phyloP scores from a whole-genome alignment of 441 rosid genomes.

The Bruguiera hainesii region DNA sequence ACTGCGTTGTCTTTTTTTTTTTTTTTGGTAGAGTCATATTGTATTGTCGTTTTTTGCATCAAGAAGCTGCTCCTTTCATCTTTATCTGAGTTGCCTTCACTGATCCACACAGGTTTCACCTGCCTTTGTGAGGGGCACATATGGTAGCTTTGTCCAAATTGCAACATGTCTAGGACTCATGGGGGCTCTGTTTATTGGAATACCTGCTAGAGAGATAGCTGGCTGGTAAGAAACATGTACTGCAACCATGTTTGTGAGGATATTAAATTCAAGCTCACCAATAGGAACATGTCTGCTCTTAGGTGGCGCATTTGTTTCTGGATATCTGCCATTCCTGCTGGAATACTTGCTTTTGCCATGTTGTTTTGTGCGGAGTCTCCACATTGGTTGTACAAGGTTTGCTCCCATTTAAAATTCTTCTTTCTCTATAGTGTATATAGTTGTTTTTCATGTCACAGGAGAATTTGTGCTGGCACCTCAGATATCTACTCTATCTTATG shows the following conservation, averaged over 20 bases:
- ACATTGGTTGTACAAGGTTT: constrained; percentile 96
- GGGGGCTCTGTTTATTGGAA: constrained; percentile 73
- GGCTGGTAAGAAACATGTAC: constrained; percentile 66
- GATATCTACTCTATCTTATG: background rate
- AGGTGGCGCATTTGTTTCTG: constrained; percentile 99
- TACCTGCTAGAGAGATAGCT: constrained; percentile 63
- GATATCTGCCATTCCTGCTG: constrained; percentile 83
- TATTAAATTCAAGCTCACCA: constrained; percentile 8
- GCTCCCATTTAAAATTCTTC: constrained; percentile 6
- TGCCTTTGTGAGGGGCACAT: constrained; percentile 84
- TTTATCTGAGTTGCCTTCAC: background rate
- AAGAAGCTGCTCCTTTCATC: background rate
- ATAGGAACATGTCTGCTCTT: constrained; percentile 10
- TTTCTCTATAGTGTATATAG: background rate
- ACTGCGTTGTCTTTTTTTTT: constrained; percentile 2
- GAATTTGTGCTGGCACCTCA: background rate
- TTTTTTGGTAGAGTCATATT: background rate
- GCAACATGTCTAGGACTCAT: constrained; percentile 90
- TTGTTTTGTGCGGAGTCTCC: constrained; percentile 86
- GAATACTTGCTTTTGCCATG: constrained; percentile 67
- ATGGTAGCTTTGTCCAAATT: constrained; percentile 92
- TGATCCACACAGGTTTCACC: constrained; percentile 69
- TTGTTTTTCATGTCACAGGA: background rate
- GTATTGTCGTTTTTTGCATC: background rate
- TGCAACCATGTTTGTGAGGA: background rate